phyloP scores from a whole-genome alignment of 2,329 filamentous ascomycete species.

The Mycosphaerella arachidis region DNA sequence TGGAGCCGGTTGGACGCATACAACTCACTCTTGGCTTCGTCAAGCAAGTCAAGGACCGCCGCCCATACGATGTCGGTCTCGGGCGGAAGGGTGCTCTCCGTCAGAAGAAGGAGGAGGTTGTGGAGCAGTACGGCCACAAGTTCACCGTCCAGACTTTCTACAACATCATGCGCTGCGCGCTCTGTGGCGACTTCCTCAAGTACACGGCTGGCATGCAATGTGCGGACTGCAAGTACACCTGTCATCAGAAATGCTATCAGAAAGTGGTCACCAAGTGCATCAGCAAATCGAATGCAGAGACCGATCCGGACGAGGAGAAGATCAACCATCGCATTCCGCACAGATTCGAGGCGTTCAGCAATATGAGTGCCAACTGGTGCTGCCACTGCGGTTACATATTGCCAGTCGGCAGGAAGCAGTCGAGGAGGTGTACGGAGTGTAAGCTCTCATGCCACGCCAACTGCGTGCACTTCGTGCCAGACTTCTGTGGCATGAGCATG shows the following conservation, averaged over 20 bases:
- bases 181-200: constrained; percentile 97
- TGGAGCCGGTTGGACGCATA: constrained; percentile 90
- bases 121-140: constrained; percentile 99
- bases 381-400: constrained; percentile 97
- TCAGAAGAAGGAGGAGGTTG: constrained; percentile 95
- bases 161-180: constrained; percentile 99
- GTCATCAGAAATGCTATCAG: constrained; percentile 93
- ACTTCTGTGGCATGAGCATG: constrained; percentile 99
- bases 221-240: constrained; percentile 98
- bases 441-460: constrained; percentile 82
- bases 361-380: constrained; percentile 98
- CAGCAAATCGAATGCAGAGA: constrained; percentile 98
- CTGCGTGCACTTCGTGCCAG: constrained; percentile 91
- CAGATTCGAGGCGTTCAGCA: constrained; percentile 93
- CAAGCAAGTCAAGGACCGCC: constrained; percentile 80
- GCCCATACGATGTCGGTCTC: constrained; percentile 81
- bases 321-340: constrained; percentile 99
- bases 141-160: constrained; percentile 98
- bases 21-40: constrained; percentile 87
- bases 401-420: constrained; percentile 91
- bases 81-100: constrained; percentile 93
- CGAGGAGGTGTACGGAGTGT: constrained; percentile 92
- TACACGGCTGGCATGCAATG: constrained; percentile 99
- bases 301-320: constrained; percentile 97
- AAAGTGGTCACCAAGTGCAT: constrained; percentile 99